Evolutionary conservation across 805 yeast genomes (phyloP), one percentile per base, ranked within the genome.

Genomic region (Saccharomycopsis sp.): DNA sequence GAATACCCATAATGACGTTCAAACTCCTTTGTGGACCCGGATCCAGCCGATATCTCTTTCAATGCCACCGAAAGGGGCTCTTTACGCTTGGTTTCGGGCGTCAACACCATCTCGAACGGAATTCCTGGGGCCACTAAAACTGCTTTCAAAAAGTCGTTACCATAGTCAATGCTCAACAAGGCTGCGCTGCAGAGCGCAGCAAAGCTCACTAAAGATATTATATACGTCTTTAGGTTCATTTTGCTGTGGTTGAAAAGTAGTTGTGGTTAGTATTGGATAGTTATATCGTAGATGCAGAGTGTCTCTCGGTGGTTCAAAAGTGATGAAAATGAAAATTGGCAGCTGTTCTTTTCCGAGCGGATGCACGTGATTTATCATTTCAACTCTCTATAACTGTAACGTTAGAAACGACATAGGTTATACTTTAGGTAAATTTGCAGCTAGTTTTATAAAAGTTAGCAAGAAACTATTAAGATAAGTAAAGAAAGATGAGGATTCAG

Each of bases 51-150:
- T 34, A 73, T 65, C 1, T 74, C 70, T 55, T 84, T 80, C 61
- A 92, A 76, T 0, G 88, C 85, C 12, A 94, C 65, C 0, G 96
- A 97, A 2, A 92, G 80, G 2, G 85, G 75, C 66, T 93, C 98
- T 69, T 94, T 94, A 59, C 99, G 79, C 72, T 91, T 89, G 2
- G 97, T 86, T 66, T 94, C 98, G 24, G 89, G 86, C 2, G 97
- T 89, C 62, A 94, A 75, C 14, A 94, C 86, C 47, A 94, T 80
- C 67, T 94, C 98, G 68, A 92, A 85, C 15, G 91, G 87, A 20
- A 90, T 84, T 12, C 91, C 89, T 0, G 97, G 97, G 0, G 97
- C 97, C 47, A 94, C 87, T 52, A 94, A 75, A 54, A 86, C 89
- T 1, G 96, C 90, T 69, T 94, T 94, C 23, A 91, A 82, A 75